phyloP scores from a whole-genome alignment of 495 filamentous ascomycete genomes.

The Neurospora cerealis region DNA sequence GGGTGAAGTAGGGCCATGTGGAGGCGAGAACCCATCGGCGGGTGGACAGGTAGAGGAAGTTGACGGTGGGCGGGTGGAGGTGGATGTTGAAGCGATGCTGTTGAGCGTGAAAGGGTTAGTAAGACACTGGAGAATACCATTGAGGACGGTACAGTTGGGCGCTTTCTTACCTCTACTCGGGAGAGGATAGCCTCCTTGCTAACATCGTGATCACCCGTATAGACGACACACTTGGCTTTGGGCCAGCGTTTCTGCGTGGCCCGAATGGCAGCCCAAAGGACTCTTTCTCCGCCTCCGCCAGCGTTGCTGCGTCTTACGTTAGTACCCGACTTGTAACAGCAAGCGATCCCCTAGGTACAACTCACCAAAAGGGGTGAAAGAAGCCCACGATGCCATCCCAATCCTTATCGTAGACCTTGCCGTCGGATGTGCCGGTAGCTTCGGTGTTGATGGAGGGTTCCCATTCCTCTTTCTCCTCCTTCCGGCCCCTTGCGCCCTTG shows the following conservation, averaged over 20 bases:
- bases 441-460: slow-evolving; percentile 50
- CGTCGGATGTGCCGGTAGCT: slow-evolving; percentile 39
- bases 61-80: slow-evolving; percentile 71
- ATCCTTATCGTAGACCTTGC: slow-evolving; percentile 40
- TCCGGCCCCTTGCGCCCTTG: slow-evolving; percentile 21
- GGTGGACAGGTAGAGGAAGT: slow-evolving; percentile 82
- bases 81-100: slow-evolving; percentile 86
- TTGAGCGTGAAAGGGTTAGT: background rate
- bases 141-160: background rate
- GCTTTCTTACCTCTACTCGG: slow-evolving; percentile 53
- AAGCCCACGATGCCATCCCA: slow-evolving; percentile 87
- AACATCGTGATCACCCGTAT: slow-evolving; percentile 87
- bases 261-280: slow-evolving; percentile 90
- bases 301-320: slow-evolving; percentile 56
- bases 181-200: slow-evolving; percentile 68
- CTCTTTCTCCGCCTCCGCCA: slow-evolving; percentile 89
- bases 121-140: too few relatives aligned
- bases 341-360: background rate
- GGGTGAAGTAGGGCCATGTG: slow-evolving; percentile 85
- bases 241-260: slow-evolving; percentile 88
- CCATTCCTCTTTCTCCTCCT: slow-evolving; percentile 39
- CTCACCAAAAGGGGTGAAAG: slow-evolving; percentile 92
- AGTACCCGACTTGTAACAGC: background rate
- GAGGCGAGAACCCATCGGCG: slow-evolving; percentile 73
- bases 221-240: slow-evolving; percentile 77